Evolutionary conservation across 768 basidiomycete species (phyloP).

Genomic region (Ramaria sp.): DNA sequence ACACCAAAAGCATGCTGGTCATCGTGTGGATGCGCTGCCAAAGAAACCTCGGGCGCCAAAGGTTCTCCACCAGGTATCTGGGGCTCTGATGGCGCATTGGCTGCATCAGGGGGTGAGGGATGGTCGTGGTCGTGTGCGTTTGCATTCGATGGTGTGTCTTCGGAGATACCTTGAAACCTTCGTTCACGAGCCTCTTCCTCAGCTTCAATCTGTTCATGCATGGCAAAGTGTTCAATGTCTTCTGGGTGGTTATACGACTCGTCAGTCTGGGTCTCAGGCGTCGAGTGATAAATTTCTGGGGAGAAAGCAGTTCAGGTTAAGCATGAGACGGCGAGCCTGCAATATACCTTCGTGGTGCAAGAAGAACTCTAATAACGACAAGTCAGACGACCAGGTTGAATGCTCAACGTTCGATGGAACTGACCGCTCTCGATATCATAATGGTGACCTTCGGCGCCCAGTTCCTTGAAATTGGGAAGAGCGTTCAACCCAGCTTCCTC

Average conservation of each 20-base stretch:
- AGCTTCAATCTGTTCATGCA: constrained; percentile 78
- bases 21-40: constrained; percentile 24
- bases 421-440: constrained; percentile 85
- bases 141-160: constrained; percentile 57
- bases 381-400: constrained; percentile 3
- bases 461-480: constrained; percentile 70
- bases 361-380: constrained; percentile 61
- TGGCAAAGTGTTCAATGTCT: constrained; percentile 83
- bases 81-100: constrained; percentile 12
- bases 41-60: neutral
- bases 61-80: constrained; percentile 13
- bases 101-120: constrained; percentile 8
- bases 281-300: constrained; percentile 83
- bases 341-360: constrained; percentile 85
- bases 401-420: constrained; percentile 17
- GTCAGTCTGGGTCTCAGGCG: constrained; percentile 95
- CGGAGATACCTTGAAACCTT: constrained; percentile 68
- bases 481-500: constrained; percentile 60
- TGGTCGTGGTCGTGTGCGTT: constrained; percentile 20
- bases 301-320: no score
- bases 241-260: constrained; percentile 91
- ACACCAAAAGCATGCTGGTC: constrained; percentile 20
- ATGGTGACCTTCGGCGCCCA: constrained; percentile 89
- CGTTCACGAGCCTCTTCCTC: constrained; percentile 81
- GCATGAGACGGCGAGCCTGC: constrained; percentile 10